A percentile compares a stretch with the other conserved stretches of the same genome.
phyloP scores from a whole-genome alignment of 176 grass and related monocot genomes.

The Oryza punctata region DNA sequence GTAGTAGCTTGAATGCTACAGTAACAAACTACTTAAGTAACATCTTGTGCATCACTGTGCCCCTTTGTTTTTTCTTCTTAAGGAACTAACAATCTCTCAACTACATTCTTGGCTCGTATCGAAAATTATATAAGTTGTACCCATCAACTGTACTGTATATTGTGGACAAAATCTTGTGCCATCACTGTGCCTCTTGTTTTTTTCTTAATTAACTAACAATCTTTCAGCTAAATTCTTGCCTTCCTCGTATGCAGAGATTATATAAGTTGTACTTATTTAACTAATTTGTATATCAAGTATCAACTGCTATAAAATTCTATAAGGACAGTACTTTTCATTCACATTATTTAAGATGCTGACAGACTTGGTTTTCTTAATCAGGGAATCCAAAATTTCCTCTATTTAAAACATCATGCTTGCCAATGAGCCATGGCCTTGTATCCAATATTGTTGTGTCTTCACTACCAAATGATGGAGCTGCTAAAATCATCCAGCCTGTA shows the following conservation, averaged over 20 bases:
- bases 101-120: not conserved
- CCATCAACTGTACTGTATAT: not conserved
- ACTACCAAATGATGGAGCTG: not conserved
- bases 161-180: not conserved
- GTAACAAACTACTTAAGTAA: slow-evolving; percentile 3
- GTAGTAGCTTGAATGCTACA: not conserved
- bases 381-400: slow-evolving; percentile 28
- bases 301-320: slow-evolving; percentile 7
- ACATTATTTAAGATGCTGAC: not conserved
- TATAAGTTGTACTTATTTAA: not conserved
- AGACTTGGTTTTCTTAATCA: slow-evolving; percentile 32
- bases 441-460: slow-evolving; percentile 20
- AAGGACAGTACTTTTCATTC: not conserved
- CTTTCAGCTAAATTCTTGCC: not conserved
- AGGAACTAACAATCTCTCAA: not conserved
- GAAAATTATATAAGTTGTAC: not conserved
- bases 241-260: not conserved
- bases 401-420: slow-evolving; percentile 33
- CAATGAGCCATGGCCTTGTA: slow-evolving; percentile 14
- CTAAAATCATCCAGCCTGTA: slow-evolving; percentile 47
- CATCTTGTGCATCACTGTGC: no score
- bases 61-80: not conserved
- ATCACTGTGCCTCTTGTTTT: not conserved
- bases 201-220: not conserved
- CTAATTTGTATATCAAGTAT: not conserved